These are phyloP conservation scores for Clonostachys chloroleuca DNA, from an alignment of 2,329 filamentous ascomycete genomes.

Conservation along the genomic window DNA sequence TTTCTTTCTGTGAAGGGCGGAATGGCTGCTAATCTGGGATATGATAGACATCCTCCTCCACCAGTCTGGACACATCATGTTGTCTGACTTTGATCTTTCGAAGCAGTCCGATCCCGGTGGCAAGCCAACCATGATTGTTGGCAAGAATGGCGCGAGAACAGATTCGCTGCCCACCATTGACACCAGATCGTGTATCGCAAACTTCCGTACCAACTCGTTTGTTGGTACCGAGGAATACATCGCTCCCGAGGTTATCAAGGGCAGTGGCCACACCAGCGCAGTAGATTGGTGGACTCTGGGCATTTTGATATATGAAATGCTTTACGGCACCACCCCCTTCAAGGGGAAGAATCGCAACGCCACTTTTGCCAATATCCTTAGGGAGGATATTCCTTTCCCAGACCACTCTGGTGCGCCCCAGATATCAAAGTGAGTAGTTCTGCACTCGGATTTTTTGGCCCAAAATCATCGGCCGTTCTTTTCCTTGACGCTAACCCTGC, in stretches of 20 bases:
- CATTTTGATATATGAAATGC: conserved; percentile 97
- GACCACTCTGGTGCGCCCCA: conserved; percentile 80
- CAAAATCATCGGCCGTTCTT: neutral
- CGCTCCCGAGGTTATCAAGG: conserved; percentile 97
- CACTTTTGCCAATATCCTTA: conserved; percentile 94
- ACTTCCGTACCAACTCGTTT: conserved; percentile 98
- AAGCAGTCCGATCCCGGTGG: conserved; percentile 96
- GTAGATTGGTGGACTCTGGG: conserved; percentile 99
- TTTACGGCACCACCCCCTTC: conserved; percentile 97
- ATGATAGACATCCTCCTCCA: conserved; percentile 85
- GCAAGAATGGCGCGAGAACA: conserved; percentile 80
- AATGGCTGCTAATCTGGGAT: neutral
- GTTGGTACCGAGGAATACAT: conserved; percentile 99
- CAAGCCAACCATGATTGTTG: conserved; percentile 96
- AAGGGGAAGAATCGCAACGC: conserved; percentile 99
- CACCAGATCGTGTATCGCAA: conserved; percentile 95
- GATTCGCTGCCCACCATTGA: conserved; percentile 94
- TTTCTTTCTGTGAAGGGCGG: conserved; percentile 1
- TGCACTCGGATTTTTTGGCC: neutral
- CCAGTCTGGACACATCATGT: conserved; percentile 99
- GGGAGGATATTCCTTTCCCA: conserved; percentile 94
- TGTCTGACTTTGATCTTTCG: conserved; percentile 96
- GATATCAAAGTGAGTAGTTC: conserved; percentile 76
- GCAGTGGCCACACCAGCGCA: conserved; percentile 94
- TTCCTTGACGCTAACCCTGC: conserved; percentile 5